Percentiles rank a stretch among this genome's conserved stretches.
Evolutionary conservation across 257 asterid genomes (phyloP).

Genomic region (Orobanche coerulescens): DNA sequence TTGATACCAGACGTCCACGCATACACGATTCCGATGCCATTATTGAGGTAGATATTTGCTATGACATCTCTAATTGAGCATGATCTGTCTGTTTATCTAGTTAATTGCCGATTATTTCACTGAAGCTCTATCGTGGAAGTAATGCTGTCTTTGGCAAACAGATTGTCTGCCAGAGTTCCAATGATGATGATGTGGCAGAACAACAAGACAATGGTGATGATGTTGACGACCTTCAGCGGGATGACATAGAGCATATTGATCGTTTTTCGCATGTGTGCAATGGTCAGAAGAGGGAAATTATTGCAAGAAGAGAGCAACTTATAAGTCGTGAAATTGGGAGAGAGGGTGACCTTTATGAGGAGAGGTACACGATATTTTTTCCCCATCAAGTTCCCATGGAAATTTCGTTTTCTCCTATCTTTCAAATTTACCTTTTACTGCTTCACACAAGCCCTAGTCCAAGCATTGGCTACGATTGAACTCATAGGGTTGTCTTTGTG

Average conservation of each 20-base stretch:
- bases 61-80: constrained; percentile 15
- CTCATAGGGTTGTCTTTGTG: constrained; percentile 9
- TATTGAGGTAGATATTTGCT: constrained; percentile 51
- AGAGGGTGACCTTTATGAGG: constrained; percentile 40
- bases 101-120: background rate
- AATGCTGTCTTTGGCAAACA: constrained; percentile 32
- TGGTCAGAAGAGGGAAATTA: constrained; percentile 40
- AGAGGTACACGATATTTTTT: constrained; percentile 38
- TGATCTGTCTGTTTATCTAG: constrained; percentile 3
- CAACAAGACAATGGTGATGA: constrained; percentile 49
- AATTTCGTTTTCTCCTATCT: background rate
- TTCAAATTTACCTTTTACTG: background rate
- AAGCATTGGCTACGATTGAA: background rate
- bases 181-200: constrained; percentile 46
- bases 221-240: constrained; percentile 42
- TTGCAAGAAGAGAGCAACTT: constrained; percentile 37
- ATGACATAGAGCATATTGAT: constrained; percentile 32
- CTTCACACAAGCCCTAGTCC: constrained; percentile 10
- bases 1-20: constrained; percentile 83
- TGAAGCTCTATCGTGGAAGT: background rate
- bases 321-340: constrained; percentile 27
- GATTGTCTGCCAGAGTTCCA: constrained; percentile 69
- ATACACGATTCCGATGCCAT: constrained; percentile 74
- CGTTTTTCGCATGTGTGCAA: constrained; percentile 35
- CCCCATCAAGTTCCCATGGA: background rate